Base-by-base conservation (phyloP, 345 rosid species). In the Limnanthes douglasii region DNA sequence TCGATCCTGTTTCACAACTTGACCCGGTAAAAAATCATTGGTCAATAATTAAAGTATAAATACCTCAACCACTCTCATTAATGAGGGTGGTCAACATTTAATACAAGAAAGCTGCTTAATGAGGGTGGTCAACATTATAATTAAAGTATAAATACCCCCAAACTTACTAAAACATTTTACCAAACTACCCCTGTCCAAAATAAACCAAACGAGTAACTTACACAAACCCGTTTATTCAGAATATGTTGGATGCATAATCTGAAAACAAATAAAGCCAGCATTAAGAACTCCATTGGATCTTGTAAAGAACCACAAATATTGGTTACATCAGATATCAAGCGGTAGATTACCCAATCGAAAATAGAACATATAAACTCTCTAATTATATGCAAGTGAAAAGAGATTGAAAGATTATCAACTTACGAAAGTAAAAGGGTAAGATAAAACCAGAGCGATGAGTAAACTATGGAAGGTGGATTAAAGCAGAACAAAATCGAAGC, bases 231-330 rank as follows among this genome's bases (percentile, higher is more conserved):
- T 39, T 51, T 73, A 42, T 52, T 63, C 37, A 48, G 0, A 23
- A 50, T 70, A 73, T 31, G 49, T 64, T 43, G 11, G 59, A 53
- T 68, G 70, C 72, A 78, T 68, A 0, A 70, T 59, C 66, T 68
- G 72, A 52, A 70, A 70, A 59, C 83, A 61, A 31, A 65, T 39
- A 54, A 68, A 78, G 34, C 84, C 90, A 48, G 90, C 84, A 68
- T 73, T 65, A 44, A 78, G 61, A 59, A 73, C 70, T 45, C 90
- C 90, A 44, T 78, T 78, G 16, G 90, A 73, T 53, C 90, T 73
- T 51, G 90, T 68, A 73, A 41, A 73, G 50, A 37, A 61, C 66
- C 34, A 77, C 71, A n/a, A 30, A 51, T 49, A 48, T 59, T 60
- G 30, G 43, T 36, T 34, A 74, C 57, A 53, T 69, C 66, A 29